Conservation (phyloP, 495 filamentous ascomycete species). For the Daldinia caldariorum region DNA sequence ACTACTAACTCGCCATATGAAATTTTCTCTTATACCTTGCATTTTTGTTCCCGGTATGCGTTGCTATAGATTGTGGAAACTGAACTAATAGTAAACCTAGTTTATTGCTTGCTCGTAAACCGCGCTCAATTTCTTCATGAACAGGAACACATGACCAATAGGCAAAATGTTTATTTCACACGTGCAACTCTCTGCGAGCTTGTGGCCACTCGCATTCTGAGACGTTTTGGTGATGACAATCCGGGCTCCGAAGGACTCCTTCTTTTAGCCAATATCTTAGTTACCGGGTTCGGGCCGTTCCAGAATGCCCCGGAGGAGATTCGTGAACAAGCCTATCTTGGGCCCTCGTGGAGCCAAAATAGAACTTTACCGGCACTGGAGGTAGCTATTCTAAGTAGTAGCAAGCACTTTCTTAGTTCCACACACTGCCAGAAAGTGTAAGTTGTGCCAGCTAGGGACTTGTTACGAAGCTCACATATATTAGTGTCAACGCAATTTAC, state of each 20-base stretch:
- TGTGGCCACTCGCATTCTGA: constrained; percentile 70
- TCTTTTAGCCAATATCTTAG: constrained; percentile 74
- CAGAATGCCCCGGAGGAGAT: constrained; percentile 71
- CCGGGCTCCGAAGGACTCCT: constrained; percentile 69
- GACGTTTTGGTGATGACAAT: constrained; percentile 74
- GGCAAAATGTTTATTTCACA: constrained; percentile 74
- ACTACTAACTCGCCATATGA: neutral
- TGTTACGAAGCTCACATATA: constrained; percentile 14
- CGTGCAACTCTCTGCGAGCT: constrained; percentile 75
- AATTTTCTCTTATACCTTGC: neutral
- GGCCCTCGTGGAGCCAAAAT: constrained; percentile 61
- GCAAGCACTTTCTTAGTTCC: constrained; percentile 71
- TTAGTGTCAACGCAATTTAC: constrained; percentile 72
- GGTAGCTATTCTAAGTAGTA: constrained; percentile 75
- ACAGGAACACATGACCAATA: constrained; percentile 70
- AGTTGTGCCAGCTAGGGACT: constrained; percentile 30
- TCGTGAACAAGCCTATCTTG: constrained; percentile 57
- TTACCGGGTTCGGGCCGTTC: constrained; percentile 78
- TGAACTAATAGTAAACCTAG: constrained; percentile 20
- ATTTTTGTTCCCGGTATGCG: neutral
- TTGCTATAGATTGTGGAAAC: neutral
- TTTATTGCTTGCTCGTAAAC: constrained; percentile 78
- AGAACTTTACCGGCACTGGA: constrained; percentile 73
- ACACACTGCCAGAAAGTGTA: constrained; percentile 74
- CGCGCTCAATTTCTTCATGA: constrained; percentile 73